Evolutionary conservation across 2,329 filamentous ascomycete species (phyloP), one percentile per base, ranked within the genome.

Genomic region (Colletotrichum tanaceti): DNA sequence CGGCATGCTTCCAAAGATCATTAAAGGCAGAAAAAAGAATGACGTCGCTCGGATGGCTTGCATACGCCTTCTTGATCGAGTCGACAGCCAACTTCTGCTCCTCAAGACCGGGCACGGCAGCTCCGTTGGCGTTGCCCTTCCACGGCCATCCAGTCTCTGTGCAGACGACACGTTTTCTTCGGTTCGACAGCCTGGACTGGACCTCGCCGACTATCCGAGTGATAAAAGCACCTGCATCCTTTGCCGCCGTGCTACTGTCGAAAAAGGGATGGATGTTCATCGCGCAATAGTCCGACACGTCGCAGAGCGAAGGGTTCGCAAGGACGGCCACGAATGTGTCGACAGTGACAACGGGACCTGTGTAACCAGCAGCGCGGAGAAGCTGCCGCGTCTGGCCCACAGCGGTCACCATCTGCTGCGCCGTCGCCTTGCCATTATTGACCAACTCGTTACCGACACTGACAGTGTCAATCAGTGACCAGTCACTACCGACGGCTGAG

Each of bases 251-350:
- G 54, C 86, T 87, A 4, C 83, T 79, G 73, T 97, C 91, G 78
- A 96, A 97, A 85, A 94, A 97, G 14, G 93, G 87, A 78, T 97
- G 93, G 72, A 89, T 88, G 79, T 97, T 97, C 76, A 91, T 87
- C 18, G 93, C 91, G 74, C 90, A 93, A 80, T 92, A 93, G 75
- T 97, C 93, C 1, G 91, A 92, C 53, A 83, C 84, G 32, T 89
- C 78, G 80, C 93, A 97, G 55, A 97, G 85, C 59, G 86, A 81
- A 0, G 90, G 90, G 73, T 95, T 86, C 58, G 82, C 79, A 55
- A 90, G 81, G n/a, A 89, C 85, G 5, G 90, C 89, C 24, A 87
- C 85, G 74, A 93, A 92, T 0, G 92, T 95, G 76, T 97, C 94
- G 54, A 95, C 92, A 0, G 91, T 90, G 44, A 94, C 92, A 38